Conservation (phyloP, 192 early-diverging fungal species). For the Backusella sp. region DNA sequence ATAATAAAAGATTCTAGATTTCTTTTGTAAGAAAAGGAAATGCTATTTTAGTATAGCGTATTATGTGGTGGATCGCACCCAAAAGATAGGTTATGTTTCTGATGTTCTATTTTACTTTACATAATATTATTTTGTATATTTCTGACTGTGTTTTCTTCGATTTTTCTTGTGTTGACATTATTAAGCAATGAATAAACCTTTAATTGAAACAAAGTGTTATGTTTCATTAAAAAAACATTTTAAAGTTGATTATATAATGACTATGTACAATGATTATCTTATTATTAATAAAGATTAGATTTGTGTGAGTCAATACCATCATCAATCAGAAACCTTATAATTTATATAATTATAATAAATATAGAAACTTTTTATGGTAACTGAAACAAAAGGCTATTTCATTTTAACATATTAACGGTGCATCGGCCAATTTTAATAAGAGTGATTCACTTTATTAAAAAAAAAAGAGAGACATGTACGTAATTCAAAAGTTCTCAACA, state of each 20-base stretch:
- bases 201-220: neutral
- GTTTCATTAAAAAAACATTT: neutral
- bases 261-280: neutral
- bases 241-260: too few relatives aligned
- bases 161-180: neutral
- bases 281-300: too few relatives aligned
- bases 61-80: neutral
- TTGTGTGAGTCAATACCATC: too few relatives aligned
- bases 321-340: neutral
- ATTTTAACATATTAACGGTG: neutral
- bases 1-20: neutral
- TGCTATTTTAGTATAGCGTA: neutral
- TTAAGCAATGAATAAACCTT: neutral
- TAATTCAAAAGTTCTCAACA: neutral
- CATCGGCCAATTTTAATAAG: too few relatives aligned
- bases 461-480: neutral
- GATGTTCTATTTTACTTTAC: neutral
- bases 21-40: neutral
- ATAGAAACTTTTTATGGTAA: neutral
- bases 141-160: neutral
- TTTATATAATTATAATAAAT: neutral
- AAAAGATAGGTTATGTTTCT: neutral
- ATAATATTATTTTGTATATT: neutral
- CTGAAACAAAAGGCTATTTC: slow-evolving; percentile 1
- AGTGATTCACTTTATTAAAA: too few relatives aligned